phyloP scores from a whole-genome alignment of 176 grass and related monocot genomes.

The Hsuehochloa calcarea region DNA sequence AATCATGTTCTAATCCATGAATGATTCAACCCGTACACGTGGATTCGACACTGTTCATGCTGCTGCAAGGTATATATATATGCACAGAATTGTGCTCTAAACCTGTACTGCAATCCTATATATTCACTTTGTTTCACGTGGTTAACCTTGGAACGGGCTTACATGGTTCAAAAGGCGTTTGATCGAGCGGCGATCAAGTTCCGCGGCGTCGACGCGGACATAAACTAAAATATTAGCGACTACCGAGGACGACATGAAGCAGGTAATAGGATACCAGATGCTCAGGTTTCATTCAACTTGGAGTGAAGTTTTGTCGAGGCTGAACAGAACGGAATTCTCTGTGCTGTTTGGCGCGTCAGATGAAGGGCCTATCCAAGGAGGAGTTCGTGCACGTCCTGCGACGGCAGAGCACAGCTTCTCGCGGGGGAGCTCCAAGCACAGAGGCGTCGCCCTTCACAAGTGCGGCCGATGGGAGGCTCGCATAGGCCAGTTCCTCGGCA shows the following conservation, averaged over 20 bases:
- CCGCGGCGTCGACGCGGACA: slow-evolving; percentile 86
- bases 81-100: slow-evolving; percentile 22
- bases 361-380: slow-evolving; percentile 89
- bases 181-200: slow-evolving; percentile 97
- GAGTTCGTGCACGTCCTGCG: slow-evolving; percentile 96
- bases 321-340: neutral
- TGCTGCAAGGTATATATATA: slow-evolving; percentile 79
- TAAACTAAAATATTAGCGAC: slow-evolving; percentile 96
- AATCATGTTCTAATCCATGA: neutral
- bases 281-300: neutral
- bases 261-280: slow-evolving; percentile 26
- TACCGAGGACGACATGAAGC: slow-evolving; percentile 97
- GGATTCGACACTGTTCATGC: slow-evolving; percentile 97
- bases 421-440: slow-evolving; percentile 89
- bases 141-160: neutral
- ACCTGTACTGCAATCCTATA: neutral
- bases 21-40: slow-evolving; percentile 35
- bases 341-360: slow-evolving; percentile 36
- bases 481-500: slow-evolving; percentile 98
- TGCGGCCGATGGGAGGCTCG: slow-evolving; percentile 98
- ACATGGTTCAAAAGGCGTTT: slow-evolving; percentile 59
- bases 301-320: neutral
- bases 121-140: neutral
- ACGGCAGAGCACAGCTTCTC: slow-evolving; percentile 97
- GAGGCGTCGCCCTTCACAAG: slow-evolving; percentile 98